Evolutionary conservation across 441 rosid genomes (phyloP).

Genomic region (Adansonia rubrostipa): DNA sequence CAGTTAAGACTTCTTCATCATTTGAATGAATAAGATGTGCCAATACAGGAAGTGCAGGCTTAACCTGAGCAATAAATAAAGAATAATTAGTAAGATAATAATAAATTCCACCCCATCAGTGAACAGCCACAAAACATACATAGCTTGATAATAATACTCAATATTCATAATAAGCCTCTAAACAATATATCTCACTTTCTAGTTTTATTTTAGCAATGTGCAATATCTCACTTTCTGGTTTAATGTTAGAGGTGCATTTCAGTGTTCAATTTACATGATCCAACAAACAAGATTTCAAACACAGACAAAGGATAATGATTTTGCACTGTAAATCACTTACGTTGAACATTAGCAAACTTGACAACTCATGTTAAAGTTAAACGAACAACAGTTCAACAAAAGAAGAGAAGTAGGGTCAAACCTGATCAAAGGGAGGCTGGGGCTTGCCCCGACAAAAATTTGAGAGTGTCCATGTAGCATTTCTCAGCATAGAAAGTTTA

Average conservation of each 20-base stretch:
- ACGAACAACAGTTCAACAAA: neutral
- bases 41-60: slow-evolving; percentile 82
- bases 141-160: neutral
- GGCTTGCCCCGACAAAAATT: slow-evolving; percentile 93
- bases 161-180: neutral
- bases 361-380: neutral
- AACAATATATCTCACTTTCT: neutral
- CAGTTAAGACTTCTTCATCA: slow-evolving; percentile 92
- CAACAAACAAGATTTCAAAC: neutral
- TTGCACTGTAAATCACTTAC: neutral
- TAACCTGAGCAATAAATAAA: slow-evolving; percentile 52
- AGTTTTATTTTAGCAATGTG: neutral
- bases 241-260: neutral
- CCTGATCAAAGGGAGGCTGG: slow-evolving; percentile 87
- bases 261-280: neutral
- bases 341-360: neutral
- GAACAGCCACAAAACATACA: neutral
- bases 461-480: slow-evolving; percentile 97
- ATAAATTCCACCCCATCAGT: neutral
- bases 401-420: slow-evolving; percentile 23
- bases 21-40: slow-evolving; percentile 65
- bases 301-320: neutral
- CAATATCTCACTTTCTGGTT: neutral
- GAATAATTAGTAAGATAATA: slow-evolving; percentile 18
- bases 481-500: slow-evolving; percentile 86